phyloP scores from a whole-genome alignment of 1,284 basidiomycete species.

The Spongiforma sp. region DNA sequence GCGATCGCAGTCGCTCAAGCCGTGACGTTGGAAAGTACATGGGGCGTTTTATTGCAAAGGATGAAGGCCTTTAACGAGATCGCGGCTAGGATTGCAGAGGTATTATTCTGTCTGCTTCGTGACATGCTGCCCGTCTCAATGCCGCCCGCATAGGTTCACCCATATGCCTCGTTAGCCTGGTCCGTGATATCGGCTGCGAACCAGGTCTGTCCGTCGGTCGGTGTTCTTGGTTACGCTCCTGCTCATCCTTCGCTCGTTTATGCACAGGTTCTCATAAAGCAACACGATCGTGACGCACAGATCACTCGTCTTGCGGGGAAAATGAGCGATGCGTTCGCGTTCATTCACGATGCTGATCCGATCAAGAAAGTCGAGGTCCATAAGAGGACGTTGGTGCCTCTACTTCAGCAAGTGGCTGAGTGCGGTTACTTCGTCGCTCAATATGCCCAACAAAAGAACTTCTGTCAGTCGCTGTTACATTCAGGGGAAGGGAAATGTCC shows the following conservation, averaged over 20 bases:
- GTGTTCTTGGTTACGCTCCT: neutral
- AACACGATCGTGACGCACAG: neutral
- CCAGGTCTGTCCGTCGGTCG: neutral
- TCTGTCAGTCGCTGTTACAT: neutral
- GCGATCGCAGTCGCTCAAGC: neutral
- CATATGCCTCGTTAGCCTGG: neutral
- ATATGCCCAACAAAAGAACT: slow-evolving; percentile 1
- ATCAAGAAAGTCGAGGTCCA: slow-evolving; percentile 2
- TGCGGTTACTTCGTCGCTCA: slow-evolving; percentile 7
- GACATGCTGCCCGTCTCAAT: neutral
- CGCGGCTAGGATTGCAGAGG: neutral
- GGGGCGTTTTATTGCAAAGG: neutral
- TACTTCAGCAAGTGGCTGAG: slow-evolving; percentile 7
- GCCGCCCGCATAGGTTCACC: neutral
- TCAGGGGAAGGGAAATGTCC: too few relatives aligned
- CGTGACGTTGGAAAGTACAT: neutral
- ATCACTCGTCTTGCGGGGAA: neutral
- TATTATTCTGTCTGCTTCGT: neutral
- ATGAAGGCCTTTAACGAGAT: neutral
- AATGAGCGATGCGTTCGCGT: neutral
- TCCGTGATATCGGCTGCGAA: neutral
- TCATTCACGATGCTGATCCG: slow-evolving; percentile 1
- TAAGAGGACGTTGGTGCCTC: neutral
- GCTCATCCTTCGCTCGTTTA: neutral
- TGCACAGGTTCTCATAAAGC: neutral